Conservation (phyloP, 2,329 filamentous ascomycete species). For the Coniella lustricola region DNA sequence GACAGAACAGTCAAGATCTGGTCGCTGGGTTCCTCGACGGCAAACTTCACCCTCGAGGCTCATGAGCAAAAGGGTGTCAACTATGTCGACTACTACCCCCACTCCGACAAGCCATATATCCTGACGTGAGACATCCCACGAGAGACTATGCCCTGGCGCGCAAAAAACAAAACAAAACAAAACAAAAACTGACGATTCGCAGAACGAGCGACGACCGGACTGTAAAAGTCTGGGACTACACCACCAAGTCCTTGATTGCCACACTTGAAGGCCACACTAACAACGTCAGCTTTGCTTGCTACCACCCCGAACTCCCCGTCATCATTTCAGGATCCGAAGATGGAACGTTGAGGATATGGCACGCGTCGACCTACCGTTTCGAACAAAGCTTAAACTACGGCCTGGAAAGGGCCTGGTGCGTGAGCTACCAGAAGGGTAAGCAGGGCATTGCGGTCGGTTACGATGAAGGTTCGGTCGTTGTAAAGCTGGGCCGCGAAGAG, state of each 20-base stretch:
- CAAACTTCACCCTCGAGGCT: constrained; percentile 94
- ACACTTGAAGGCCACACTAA: constrained; percentile 95
- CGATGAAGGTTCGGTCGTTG: constrained; percentile 93
- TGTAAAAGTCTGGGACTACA: constrained; percentile 99
- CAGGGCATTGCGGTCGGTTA: constrained; percentile 94
- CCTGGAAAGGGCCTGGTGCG: constrained; percentile 94
- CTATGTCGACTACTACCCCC: constrained; percentile 84
- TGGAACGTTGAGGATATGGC: constrained; percentile 96
- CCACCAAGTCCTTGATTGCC: constrained; percentile 92
- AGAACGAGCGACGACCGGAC: constrained; percentile 47
- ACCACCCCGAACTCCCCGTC: constrained; percentile 91
- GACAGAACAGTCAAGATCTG: constrained; percentile 97
- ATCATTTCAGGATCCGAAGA: constrained; percentile 98
- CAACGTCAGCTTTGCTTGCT: constrained; percentile 97
- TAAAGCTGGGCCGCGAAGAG: constrained; percentile 96
- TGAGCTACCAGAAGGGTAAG: constrained; percentile 88
- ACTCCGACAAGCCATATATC: constrained; percentile 74
- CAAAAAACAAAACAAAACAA: too few species aligned
- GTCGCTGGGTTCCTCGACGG: constrained; percentile 86
- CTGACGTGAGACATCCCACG: constrained; percentile 58
- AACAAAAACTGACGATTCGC: not conserved
- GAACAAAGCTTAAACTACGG: constrained; percentile 97
- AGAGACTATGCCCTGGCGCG: too few species aligned
- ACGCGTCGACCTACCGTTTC: constrained; percentile 92
- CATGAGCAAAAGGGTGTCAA: constrained; percentile 98